Evolutionary conservation across 495 filamentous ascomycete species (phyloP).

Genomic region (Lentithecium fluviatile): DNA sequence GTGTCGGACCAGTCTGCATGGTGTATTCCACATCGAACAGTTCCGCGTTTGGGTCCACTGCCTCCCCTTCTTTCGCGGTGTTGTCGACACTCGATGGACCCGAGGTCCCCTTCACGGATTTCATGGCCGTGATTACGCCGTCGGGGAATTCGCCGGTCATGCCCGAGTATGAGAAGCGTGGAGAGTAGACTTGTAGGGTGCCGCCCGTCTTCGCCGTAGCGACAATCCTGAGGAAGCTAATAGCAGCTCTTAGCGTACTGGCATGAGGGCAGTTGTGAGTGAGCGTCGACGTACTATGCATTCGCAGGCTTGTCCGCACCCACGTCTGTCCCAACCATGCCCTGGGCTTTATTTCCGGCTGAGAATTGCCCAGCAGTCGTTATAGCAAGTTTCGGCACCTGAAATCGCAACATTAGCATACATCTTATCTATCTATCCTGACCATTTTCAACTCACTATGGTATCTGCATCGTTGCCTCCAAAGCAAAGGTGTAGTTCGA

Average conservation of each 20-base stretch:
- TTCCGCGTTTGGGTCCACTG: conserved; percentile 26
- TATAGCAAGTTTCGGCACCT: conserved; percentile 45
- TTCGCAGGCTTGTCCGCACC: conserved; percentile 45
- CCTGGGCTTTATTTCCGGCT: conserved; percentile 53
- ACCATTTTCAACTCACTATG: conserved; percentile 39
- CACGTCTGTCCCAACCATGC: conserved; percentile 52
- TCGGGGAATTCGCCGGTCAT: conserved; percentile 65
- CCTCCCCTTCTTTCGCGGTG: conserved; percentile 16
- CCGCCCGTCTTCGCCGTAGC: conserved; percentile 53
- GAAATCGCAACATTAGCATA: conserved; percentile 42
- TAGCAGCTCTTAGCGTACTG: background rate
- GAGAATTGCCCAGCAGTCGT: conserved; percentile 46
- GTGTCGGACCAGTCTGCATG: conserved; percentile 61
- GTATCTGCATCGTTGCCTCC: conserved; percentile 56
- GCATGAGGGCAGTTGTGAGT: background rate
- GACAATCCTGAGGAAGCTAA: conserved; percentile 65
- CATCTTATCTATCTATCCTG: background rate
- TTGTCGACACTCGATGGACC: conserved; percentile 43
- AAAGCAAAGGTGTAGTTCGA: conserved; percentile 62
- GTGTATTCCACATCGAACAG: conserved; percentile 58
- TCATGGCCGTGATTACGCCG: conserved; percentile 45
- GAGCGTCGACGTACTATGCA: conserved; percentile 57
- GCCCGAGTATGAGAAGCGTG: conserved; percentile 62
- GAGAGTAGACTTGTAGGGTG: conserved; percentile 58
- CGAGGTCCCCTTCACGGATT: conserved; percentile 48